Percentiles rank a stretch among this genome's conserved stretches.
Conservation (phyloP, 345 rosid genomes). For the Pistacia integerrima region DNA sequence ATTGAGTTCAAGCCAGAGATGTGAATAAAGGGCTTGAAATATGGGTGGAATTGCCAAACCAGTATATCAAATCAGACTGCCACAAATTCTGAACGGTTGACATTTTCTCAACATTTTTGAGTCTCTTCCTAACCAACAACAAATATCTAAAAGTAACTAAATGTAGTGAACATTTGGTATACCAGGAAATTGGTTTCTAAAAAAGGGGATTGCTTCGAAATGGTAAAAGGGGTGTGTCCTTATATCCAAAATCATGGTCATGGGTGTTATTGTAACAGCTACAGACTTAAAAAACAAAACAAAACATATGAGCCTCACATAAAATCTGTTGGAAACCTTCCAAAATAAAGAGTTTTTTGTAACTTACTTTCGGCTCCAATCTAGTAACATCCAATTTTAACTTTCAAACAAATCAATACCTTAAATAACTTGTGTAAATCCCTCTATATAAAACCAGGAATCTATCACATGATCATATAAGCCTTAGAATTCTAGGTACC, state of each 20-base stretch:
- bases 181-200: too few species aligned
- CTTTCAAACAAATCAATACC: conserved; percentile 4
- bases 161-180: too few species aligned
- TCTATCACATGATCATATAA: neutral
- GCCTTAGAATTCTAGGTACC: too few species aligned
- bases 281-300: neutral
- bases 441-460: neutral
- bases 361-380: conserved; percentile 5
- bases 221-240: neutral
- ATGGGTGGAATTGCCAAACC: too few species aligned
- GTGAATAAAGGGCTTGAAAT: too few species aligned
- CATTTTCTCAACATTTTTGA: too few species aligned
- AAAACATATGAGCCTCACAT: conserved; percentile 30
- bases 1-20: too few species aligned
- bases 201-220: neutral
- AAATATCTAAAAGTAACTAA: too few species aligned
- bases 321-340: conserved; percentile 15
- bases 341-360: conserved; percentile 27
- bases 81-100: too few species aligned
- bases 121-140: too few species aligned
- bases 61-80: too few species aligned
- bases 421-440: neutral
- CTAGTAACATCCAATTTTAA: neutral
- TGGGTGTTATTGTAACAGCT: neutral
- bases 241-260: neutral